Base-by-base conservation (phyloP, 768 basidiomycete species). In the Leccinum ochraceum region DNA sequence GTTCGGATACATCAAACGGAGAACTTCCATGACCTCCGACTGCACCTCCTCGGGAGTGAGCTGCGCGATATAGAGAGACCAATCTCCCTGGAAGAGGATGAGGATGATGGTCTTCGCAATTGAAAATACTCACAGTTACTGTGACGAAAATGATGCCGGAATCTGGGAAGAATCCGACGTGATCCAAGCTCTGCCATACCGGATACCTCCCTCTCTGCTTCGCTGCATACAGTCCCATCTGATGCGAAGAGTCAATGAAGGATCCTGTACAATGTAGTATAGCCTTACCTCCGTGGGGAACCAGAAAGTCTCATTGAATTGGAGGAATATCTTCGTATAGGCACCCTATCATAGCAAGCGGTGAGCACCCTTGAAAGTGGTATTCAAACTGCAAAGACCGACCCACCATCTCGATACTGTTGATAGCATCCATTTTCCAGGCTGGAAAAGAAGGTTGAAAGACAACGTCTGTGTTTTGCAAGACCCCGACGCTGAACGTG, bases 401-500 rank as follows among this genome's bases (percentile, higher is more conserved):
- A 32, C 32, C 1, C 1, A 32, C 32, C 32, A 32, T 32, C 0
- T 32, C 32, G 32, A 32, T 32, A 32, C 32, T 32, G 32, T 32
- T 32, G 32, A 32, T 32, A 11, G 32, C 32, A 32, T 32, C 32
- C 32, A 32, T 32, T 32, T 32, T 32, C 32, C 32, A 32, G 32
- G 10, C 66, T 30, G 87, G 88, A 20, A 88, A 68, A 8, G 72
- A 24, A 3, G 88, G 88, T 46, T 79, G 67, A 64, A 87, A 89
- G 3, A 54, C 59, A 6, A 89, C 82, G 60, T 88, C 86, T 30
- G 79, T 74, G 57, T 86, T 77, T 72, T 90, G 88, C 57, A 90
- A 75, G 7, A 90, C 88, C 0, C 88, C 88, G 3, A 87, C 69
- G 61, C 87, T 88, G 73, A 89, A 89, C 0, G 88, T 89, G 62